phyloP scores from a whole-genome alignment of 345 rosid species.

The Gossypium stocksii region DNA sequence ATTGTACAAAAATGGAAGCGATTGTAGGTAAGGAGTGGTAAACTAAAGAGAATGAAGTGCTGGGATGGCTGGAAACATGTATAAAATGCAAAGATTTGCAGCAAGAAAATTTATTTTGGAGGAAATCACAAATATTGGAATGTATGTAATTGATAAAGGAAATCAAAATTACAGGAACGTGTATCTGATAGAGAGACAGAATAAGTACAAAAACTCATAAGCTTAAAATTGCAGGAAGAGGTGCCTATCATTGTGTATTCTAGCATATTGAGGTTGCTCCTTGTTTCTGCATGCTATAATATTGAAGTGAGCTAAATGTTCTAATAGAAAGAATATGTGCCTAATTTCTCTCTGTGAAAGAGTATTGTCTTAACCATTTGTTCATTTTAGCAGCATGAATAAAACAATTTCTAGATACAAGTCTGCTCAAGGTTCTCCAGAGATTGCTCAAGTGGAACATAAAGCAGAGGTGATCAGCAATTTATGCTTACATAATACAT shows the following conservation, averaged over 20 bases:
- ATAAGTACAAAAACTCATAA: too few relatives aligned
- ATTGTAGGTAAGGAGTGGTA: neutral
- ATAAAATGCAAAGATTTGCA: neutral
- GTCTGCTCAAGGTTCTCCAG: constrained; percentile 40
- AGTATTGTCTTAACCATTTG: constrained; percentile 5
- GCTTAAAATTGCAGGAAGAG: neutral
- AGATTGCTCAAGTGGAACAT: constrained; percentile 34
- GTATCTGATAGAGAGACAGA: neutral
- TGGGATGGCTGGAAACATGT: neutral
- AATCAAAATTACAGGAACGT: neutral
- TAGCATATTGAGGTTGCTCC: neutral
- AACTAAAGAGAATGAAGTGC: neutral
- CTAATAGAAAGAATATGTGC: neutral
- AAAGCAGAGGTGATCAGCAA: constrained; percentile 49
- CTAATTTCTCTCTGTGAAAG: neutral
- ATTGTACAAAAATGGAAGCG: neutral
- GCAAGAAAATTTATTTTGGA: neutral
- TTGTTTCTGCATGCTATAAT: neutral
- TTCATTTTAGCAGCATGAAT: constrained; percentile 55
- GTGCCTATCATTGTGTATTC: neutral
- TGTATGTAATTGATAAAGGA: neutral
- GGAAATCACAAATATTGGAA: neutral
- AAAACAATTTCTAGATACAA: constrained; percentile 70
- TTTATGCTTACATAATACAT: constrained; percentile 5
- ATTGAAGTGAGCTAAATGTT: neutral